Conservation (phyloP, 805 yeast genomes). For the Candida methanosorbosa region DNA sequence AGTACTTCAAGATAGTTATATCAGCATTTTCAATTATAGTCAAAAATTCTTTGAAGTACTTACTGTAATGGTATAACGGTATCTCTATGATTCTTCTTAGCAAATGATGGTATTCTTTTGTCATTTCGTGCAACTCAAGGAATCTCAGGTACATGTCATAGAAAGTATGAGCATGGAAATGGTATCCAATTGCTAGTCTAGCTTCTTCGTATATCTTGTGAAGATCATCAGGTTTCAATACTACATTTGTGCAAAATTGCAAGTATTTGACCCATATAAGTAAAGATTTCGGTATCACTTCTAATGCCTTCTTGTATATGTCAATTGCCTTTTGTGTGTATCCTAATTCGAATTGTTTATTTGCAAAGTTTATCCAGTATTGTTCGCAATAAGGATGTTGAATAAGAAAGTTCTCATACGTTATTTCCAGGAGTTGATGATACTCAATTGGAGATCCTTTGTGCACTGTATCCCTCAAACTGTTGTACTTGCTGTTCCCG, state of each 20-base stretch:
- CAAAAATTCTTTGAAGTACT: slow-evolving; percentile 33
- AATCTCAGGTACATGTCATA: slow-evolving; percentile 42
- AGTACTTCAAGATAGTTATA: slow-evolving; percentile 15
- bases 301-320: slow-evolving; percentile 32
- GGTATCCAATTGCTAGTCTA: slow-evolving; percentile 39
- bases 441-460: slow-evolving; percentile 11
- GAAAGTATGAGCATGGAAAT: slow-evolving; percentile 41
- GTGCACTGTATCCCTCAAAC: background rate
- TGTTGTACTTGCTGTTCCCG: background rate
- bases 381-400: slow-evolving; percentile 43
- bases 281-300: slow-evolving; percentile 32
- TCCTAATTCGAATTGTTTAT: slow-evolving; percentile 37
- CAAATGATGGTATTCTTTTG: slow-evolving; percentile 29
- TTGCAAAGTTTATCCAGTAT: slow-evolving; percentile 52
- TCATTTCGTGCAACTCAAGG: slow-evolving; percentile 20
- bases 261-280: slow-evolving; percentile 45
- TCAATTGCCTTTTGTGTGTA: slow-evolving; percentile 26
- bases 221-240: slow-evolving; percentile 23
- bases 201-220: slow-evolving; percentile 36
- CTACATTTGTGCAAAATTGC: slow-evolving; percentile 25
- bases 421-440: slow-evolving; percentile 25
- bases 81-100: slow-evolving; percentile 43
- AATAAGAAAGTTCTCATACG: slow-evolving; percentile 34
- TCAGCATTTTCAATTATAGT: slow-evolving; percentile 26
- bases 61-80: slow-evolving; percentile 46